Evolutionary conservation across 306 rosid species (phyloP).

Genomic region (Gillenia trifoliata): DNA sequence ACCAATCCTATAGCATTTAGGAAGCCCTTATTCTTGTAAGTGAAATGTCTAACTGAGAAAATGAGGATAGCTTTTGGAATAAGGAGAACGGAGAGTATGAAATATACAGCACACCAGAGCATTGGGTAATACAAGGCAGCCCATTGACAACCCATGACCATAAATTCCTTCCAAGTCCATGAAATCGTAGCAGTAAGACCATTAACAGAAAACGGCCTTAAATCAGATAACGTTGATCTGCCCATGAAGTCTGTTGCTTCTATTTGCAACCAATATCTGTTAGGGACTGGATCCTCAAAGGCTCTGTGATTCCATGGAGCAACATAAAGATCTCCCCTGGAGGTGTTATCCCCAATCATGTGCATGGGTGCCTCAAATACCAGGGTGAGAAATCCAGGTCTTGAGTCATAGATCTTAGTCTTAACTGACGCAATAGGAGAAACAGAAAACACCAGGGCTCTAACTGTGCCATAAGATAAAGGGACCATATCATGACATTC

Average conservation of each 20-base stretch:
- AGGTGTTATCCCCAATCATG: conserved; percentile 36
- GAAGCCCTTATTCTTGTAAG: conserved; percentile 52
- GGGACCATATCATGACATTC: conserved; percentile 47
- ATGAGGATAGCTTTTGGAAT: conserved; percentile 64
- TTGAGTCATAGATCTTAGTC: conserved; percentile 66
- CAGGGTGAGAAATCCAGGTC: conserved; percentile 47
- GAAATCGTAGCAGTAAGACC: conserved; percentile 57
- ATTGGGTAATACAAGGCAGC: conserved; percentile 68
- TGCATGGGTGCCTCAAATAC: conserved; percentile 59
- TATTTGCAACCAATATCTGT: conserved; percentile 85
- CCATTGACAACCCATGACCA: conserved; percentile 91
- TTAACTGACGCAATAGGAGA: conserved; percentile 58
- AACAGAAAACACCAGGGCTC: conserved; percentile 77
- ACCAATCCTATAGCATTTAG: conserved; percentile 50
- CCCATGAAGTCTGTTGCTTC: conserved; percentile 62
- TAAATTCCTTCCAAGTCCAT: conserved; percentile 91
- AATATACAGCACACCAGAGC: conserved; percentile 52
- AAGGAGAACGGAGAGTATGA: conserved; percentile 54
- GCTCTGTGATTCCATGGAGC: conserved; percentile 86
- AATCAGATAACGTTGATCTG: conserved; percentile 60
- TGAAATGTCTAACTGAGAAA: conserved; percentile 49
- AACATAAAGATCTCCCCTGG: conserved; percentile 67
- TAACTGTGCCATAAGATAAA: conserved; percentile 51
- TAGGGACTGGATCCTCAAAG: conserved; percentile 73
- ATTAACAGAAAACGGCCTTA: conserved; percentile 85